Conservation (phyloP, 208 protist genomes). For the Leishmania martiniquensis region DNA sequence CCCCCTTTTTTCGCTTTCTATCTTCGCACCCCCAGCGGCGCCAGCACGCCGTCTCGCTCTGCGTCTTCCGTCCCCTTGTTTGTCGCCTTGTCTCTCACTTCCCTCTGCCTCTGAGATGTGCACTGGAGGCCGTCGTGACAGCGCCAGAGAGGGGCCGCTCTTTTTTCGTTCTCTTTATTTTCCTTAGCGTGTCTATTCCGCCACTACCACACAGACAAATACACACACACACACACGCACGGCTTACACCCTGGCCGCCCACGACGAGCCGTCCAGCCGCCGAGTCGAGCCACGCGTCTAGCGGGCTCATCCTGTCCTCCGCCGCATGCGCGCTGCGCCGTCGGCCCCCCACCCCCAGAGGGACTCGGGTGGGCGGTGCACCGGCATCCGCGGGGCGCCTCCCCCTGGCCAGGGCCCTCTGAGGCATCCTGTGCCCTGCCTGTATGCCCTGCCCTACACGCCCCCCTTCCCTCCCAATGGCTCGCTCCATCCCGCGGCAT, state of each 20-base stretch:
- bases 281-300: neutral
- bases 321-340: neutral
- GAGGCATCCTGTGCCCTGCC: too few relatives aligned
- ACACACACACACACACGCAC: neutral
- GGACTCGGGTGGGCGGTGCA: neutral
- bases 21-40: too few relatives aligned
- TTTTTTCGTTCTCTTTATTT: neutral
- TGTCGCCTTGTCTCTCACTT: neutral
- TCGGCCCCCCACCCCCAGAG: neutral
- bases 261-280: neutral
- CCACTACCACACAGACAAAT: neutral
- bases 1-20: too few relatives aligned
- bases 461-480: neutral
- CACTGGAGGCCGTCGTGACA: neutral
- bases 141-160: neutral
- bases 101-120: neutral
- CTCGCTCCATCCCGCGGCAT: too few relatives aligned
- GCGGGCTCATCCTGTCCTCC: neutral
- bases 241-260: neutral
- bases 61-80: neutral
- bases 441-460: neutral
- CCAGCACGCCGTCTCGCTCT: neutral
- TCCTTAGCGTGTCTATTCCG: neutral
- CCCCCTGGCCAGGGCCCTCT: neutral
- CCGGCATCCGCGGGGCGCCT: neutral